Conservation (phyloP, 1,139 yeast genomes). For the Eremothecium coryli region DNA sequence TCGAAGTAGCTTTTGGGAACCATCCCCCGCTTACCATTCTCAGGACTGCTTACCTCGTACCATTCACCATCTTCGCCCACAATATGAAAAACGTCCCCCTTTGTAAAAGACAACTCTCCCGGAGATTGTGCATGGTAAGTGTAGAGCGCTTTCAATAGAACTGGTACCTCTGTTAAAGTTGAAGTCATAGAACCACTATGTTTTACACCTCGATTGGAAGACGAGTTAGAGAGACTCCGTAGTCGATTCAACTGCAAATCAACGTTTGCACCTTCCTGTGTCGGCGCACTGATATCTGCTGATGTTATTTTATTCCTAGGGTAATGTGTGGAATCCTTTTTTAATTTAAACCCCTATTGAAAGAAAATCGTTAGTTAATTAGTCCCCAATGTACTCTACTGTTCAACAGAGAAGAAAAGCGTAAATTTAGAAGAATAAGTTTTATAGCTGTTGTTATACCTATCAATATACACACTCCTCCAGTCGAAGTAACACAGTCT, state of each 20-base stretch:
- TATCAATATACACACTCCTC: too few species aligned
- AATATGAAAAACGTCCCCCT: conserved; percentile 88
- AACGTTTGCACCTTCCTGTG: conserved; percentile 16
- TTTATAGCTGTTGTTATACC: too few species aligned
- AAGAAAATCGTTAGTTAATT: too few species aligned
- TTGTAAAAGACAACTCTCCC: conserved; percentile 66
- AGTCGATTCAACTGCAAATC: conserved; percentile 15
- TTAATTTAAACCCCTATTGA: conserved; percentile 25
- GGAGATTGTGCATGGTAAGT: conserved; percentile 74
- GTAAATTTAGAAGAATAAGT: too few species aligned
- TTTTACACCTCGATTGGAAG: conserved; percentile 1
- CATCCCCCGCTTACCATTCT: conserved; percentile 66
- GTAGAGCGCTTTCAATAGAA: conserved; percentile 56
- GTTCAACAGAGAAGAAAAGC: not conserved
- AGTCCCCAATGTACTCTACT: too few species aligned
- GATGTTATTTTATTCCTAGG: conserved; percentile 27
- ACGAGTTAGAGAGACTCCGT: conserved; percentile 2
- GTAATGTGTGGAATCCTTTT: conserved; percentile 5
- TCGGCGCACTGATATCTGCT: conserved; percentile 28
- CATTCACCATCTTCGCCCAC: conserved; percentile 56
- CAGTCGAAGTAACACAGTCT: too few species aligned
- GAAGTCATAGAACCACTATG: not conserved
- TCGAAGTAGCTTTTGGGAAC: conserved; percentile 84
- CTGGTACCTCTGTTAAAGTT: conserved; percentile 1
- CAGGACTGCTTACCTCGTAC: conserved; percentile 87